These are phyloP conservation scores for Mortierella antarctica DNA, from an alignment of 192 early-diverging fungal species.

Conservation along the genomic window DNA sequence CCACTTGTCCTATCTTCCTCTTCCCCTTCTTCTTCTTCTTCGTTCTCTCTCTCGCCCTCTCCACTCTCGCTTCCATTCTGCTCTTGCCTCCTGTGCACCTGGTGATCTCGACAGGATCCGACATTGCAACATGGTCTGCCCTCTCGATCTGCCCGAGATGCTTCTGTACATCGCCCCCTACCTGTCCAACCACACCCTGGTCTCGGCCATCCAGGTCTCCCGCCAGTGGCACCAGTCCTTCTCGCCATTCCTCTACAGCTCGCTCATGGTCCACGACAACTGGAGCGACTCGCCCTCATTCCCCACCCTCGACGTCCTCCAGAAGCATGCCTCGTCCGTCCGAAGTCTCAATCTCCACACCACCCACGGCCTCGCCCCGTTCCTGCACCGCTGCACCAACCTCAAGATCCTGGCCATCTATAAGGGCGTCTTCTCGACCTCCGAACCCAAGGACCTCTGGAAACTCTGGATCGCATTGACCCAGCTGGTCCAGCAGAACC, in stretches of 20 bases:
- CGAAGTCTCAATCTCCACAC: slow-evolving; percentile 12
- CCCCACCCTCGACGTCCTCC: slow-evolving; percentile 1
- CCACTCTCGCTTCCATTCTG: not conserved
- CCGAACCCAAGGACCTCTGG: not conserved
- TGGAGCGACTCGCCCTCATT: slow-evolving; percentile 5
- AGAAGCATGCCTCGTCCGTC: slow-evolving; percentile 23
- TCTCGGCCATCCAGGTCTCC: slow-evolving; percentile 7
- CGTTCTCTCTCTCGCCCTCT: not conserved
- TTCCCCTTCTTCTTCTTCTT: not conserved
- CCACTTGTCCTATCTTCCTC: too few species aligned
- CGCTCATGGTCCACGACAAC: slow-evolving; percentile 3
- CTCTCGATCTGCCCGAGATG: slow-evolving; percentile 27
- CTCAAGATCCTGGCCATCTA: slow-evolving; percentile 19
- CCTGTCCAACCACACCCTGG: slow-evolving; percentile 3
- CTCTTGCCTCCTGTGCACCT: too few species aligned
- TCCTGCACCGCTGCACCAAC: slow-evolving; percentile 16
- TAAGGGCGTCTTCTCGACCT: not conserved
- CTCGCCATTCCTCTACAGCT: slow-evolving; percentile 10
- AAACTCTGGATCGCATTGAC: slow-evolving; percentile 24
- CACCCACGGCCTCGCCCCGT: slow-evolving; percentile 16
- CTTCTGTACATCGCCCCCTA: slow-evolving; percentile 16
- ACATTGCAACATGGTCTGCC: slow-evolving; percentile 4
- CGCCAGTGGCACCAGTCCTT: slow-evolving; percentile 29
- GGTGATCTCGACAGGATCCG: not conserved
- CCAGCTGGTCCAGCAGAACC: slow-evolving; percentile 17